Conservation (phyloP, 2,329 filamentous ascomycete genomes). For the Ophiosphaerella narmari region DNA sequence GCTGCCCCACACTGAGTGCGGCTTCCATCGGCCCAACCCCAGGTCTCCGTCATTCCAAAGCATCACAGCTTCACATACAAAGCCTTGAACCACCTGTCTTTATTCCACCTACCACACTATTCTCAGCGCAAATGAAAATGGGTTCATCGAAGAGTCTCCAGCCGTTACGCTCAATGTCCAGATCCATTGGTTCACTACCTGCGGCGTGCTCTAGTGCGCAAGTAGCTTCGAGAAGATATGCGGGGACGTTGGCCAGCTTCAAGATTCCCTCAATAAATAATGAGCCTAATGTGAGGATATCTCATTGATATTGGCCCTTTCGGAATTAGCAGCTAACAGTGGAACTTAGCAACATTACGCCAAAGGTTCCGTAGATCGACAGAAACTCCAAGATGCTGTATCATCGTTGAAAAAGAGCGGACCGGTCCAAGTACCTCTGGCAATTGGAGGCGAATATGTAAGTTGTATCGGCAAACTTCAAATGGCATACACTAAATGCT, state of each 20-base stretch:
- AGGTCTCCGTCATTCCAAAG: conserved; percentile 18
- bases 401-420: conserved; percentile 69
- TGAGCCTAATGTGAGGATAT: conserved; percentile 82
- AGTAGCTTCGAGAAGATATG: conserved; percentile 34
- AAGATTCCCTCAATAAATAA: conserved; percentile 86
- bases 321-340: conserved; percentile 7
- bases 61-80: conserved; percentile 27
- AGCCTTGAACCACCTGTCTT: conserved; percentile 14
- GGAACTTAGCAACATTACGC: conserved; percentile 77
- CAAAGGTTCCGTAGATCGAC: conserved; percentile 79
- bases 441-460: conserved; percentile 82
- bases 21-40: conserved; percentile 28
- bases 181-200: conserved; percentile 28
- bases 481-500: neutral
- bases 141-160: conserved; percentile 39
- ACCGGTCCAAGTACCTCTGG: conserved; percentile 78
- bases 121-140: conserved; percentile 26
- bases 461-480: conserved; percentile 20
- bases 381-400: conserved; percentile 75
- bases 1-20: conserved; percentile 24
- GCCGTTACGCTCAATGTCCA: conserved; percentile 35
- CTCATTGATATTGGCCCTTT: neutral
- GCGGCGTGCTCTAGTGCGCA: conserved; percentile 29
- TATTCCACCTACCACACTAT: neutral
- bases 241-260: conserved; percentile 76